phyloP scores from a whole-genome alignment of 108 stramenopile species.

The Skeletonema marinoi region DNA sequence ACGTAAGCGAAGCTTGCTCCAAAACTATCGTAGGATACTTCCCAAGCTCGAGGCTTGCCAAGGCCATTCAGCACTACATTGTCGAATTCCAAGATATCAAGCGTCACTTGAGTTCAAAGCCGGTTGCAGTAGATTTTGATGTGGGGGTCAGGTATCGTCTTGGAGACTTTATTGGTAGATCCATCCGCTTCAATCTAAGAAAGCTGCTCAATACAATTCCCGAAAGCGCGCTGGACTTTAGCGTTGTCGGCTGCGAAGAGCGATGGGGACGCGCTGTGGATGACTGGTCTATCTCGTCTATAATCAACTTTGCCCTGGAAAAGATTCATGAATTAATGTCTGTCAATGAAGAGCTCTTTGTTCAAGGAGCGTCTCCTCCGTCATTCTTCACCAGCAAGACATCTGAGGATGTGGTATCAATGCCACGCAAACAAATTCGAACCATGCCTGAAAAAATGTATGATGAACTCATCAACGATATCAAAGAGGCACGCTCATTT shows the following conservation, averaged over 20 bases:
- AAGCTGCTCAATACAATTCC: slow-evolving; percentile 48
- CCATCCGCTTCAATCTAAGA: slow-evolving; percentile 56
- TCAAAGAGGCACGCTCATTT: slow-evolving; percentile 43
- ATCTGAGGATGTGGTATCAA: slow-evolving; percentile 17
- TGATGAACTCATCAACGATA: slow-evolving; percentile 42
- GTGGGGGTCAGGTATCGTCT: slow-evolving; percentile 44
- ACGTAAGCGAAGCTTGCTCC: slow-evolving; percentile 24
- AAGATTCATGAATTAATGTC: slow-evolving; percentile 35
- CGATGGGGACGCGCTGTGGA: slow-evolving; percentile 47
- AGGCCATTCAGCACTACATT: slow-evolving; percentile 29
- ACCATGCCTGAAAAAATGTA: slow-evolving; percentile 22
- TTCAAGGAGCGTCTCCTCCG: slow-evolving; percentile 12
- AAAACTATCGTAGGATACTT: slow-evolving; percentile 43
- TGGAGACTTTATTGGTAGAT: slow-evolving; percentile 51
- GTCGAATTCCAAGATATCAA: slow-evolving; percentile 36
- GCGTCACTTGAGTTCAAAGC: background rate
- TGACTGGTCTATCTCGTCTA: slow-evolving; percentile 60
- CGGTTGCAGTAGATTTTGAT: slow-evolving; percentile 2
- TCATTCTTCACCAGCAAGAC: slow-evolving; percentile 39
- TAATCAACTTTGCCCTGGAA: slow-evolving; percentile 48
- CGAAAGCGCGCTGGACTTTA: slow-evolving; percentile 17
- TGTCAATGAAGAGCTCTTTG: slow-evolving; percentile 6
- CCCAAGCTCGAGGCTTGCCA: slow-evolving; percentile 32
- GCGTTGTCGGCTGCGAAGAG: slow-evolving; percentile 28
- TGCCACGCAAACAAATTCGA: slow-evolving; percentile 9